phyloP scores from a whole-genome alignment of 352 stramenopile genomes.

The Globisporangium parvum region DNA sequence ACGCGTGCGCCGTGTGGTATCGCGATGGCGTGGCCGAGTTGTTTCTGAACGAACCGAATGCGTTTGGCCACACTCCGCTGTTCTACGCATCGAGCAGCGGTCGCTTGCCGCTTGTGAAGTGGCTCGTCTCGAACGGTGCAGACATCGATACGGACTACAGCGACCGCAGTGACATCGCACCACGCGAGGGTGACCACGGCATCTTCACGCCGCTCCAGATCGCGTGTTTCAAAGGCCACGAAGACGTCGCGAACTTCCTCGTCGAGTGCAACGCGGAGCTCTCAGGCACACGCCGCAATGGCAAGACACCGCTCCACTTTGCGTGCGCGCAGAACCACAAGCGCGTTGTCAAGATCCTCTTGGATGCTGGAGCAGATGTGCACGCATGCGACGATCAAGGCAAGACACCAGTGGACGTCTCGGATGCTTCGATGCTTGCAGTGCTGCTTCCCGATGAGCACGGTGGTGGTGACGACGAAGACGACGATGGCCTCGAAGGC shows the following conservation, averaged over 20 bases:
- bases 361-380: conserved; percentile 63
- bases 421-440: conserved; percentile 33
- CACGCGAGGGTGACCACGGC: conserved; percentile 48
- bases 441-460: conserved; percentile 47
- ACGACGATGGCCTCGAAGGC: conserved; percentile 22
- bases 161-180: conserved; percentile 35
- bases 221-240: conserved; percentile 65
- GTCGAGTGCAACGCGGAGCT: conserved; percentile 81
- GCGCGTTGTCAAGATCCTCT: conserved; percentile 51
- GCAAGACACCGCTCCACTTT: conserved; percentile 72
- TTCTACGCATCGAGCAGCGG: conserved; percentile 77
- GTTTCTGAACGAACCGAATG: conserved; percentile 73
- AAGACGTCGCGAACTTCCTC: conserved; percentile 65
- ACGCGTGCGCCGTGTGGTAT: too few species aligned
- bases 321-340: conserved; percentile 56
- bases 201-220: conserved; percentile 82
- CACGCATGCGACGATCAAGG: conserved; percentile 55
- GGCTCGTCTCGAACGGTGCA: conserved; percentile 76
- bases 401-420: conserved; percentile 62
- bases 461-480: conserved; percentile 12
- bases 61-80: conserved; percentile 68
- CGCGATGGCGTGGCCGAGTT: conserved; percentile 42
- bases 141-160: conserved; percentile 84
- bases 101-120: conserved; percentile 71
- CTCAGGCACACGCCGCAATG: conserved; percentile 52